phyloP scores from a whole-genome alignment of 2,329 filamentous ascomycete species.

The Phialophora macrospora region DNA sequence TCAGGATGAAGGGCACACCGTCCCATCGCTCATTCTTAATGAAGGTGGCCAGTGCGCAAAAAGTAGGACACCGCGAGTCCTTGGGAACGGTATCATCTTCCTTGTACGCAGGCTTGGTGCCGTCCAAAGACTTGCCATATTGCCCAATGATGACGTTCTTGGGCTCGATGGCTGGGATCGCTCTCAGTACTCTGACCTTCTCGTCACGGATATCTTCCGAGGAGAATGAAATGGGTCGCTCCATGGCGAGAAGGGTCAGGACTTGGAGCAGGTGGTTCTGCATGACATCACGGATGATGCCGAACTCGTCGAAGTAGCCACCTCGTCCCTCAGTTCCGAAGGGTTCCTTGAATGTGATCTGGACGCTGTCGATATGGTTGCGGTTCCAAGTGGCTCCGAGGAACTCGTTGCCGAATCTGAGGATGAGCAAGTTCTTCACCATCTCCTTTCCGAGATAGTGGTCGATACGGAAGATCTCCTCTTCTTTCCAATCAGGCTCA shows the following conservation, averaged over 20 bases:
- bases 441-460: slow-evolving; percentile 99
- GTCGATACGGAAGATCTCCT: slow-evolving; percentile 98
- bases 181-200: slow-evolving; percentile 91
- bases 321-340: slow-evolving; percentile 98
- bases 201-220: slow-evolving; percentile 98
- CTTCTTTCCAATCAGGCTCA: slow-evolving; percentile 97
- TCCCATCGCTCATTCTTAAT: slow-evolving; percentile 99
- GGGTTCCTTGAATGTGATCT: slow-evolving; percentile 99
- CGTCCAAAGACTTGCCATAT: slow-evolving; percentile 94
- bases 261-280: slow-evolving; percentile 99
- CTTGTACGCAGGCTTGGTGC: slow-evolving; percentile 96
- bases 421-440: slow-evolving; percentile 99
- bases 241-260: slow-evolving; percentile 94
- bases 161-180: slow-evolving; percentile 91
- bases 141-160: slow-evolving; percentile 99
- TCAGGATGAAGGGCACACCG: slow-evolving; percentile 98
- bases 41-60: slow-evolving; percentile 94
- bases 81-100: slow-evolving; percentile 98
- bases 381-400: slow-evolving; percentile 98
- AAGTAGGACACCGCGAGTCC: slow-evolving; percentile 95
- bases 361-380: slow-evolving; percentile 98
- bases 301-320: slow-evolving; percentile 99
- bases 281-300: slow-evolving; percentile 99
- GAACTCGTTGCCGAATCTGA: slow-evolving; percentile 98
- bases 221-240: slow-evolving; percentile 96